A percentile compares a stretch with the other conserved stretches of the same genome.
Conservation (phyloP, 495 filamentous ascomycete species). For the Penicillium cosmopolitanum region DNA sequence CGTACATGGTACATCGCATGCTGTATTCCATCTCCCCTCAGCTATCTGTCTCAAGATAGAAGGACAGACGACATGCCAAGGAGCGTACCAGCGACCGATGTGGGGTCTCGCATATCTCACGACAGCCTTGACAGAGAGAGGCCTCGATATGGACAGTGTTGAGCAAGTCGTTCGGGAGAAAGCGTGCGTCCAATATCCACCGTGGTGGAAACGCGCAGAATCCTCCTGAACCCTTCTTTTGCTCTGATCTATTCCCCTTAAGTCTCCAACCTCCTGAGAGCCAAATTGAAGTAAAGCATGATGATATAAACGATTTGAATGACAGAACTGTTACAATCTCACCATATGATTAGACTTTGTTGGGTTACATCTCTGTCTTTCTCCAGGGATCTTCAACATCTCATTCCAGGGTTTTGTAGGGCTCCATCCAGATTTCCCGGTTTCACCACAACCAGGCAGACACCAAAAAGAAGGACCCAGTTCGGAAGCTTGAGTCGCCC, state of each 20-base stretch:
- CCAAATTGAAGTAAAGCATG: not conserved
- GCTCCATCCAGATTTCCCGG: too few species aligned
- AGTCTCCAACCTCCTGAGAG: too few species aligned
- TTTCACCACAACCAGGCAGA: constrained; percentile 9
- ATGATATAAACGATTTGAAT: not conserved
- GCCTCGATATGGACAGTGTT: not conserved
- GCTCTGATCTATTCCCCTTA: too few species aligned
- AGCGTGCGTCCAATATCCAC: not conserved
- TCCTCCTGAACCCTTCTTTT: not conserved
- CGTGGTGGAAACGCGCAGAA: not conserved
- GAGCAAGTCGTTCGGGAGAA: not conserved
- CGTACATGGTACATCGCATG: too few species aligned
- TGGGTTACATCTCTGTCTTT: not conserved
- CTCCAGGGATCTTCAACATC: not conserved
- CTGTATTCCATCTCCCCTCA: not conserved
- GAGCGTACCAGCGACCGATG: not conserved
- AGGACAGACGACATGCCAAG: not conserved
- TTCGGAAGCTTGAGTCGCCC: constrained; percentile 1
- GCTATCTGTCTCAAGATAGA: not conserved
- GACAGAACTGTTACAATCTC: not conserved
- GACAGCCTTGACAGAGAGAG: constrained; percentile 1
- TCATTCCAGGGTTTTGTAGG: not conserved
- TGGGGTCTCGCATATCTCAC: not conserved
- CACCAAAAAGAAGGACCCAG: constrained; percentile 10
- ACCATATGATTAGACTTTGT: not conserved